Evolutionary conservation across 1,284 basidiomycete species (phyloP).

Genomic region (Malassezia brasiliensis): DNA sequence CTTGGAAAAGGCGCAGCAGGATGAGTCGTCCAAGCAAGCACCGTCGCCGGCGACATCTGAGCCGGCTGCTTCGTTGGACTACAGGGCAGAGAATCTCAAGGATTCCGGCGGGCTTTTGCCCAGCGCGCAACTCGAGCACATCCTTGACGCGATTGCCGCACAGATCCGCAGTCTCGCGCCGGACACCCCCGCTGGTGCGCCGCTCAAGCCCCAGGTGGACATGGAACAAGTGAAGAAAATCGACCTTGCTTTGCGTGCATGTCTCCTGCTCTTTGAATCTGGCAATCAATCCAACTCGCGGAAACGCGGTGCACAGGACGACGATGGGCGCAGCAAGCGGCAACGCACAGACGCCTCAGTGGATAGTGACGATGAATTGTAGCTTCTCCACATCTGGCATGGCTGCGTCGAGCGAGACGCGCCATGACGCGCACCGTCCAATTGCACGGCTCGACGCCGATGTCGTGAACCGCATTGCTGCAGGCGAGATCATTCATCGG

Average conservation of each 20-base stretch:
- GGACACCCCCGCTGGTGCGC: constrained; percentile 5
- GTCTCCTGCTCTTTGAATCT: background rate
- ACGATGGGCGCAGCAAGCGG: background rate
- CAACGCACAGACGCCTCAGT: constrained; percentile 1
- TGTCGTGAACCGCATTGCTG: constrained; percentile 59
- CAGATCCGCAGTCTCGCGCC: constrained; percentile 6
- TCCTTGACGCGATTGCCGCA: constrained; percentile 52
- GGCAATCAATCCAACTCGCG: background rate
- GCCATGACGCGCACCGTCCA: background rate
- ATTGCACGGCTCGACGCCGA: constrained; percentile 49
- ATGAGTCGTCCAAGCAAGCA: background rate
- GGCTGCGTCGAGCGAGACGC: background rate
- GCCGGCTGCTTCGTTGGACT: background rate
- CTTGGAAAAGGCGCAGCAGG: constrained; percentile 15
- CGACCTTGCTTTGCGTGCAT: constrained; percentile 16
- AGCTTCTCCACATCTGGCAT: background rate
- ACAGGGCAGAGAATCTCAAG: background rate
- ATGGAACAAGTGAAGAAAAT: constrained; percentile 30
- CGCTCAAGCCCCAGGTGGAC: constrained; percentile 11
- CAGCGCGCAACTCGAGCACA: constrained; percentile 58
- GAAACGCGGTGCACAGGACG: constrained; percentile 4
- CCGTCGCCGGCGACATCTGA: background rate
- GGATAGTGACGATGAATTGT: constrained; percentile 7
- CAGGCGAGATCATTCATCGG: constrained; percentile 76
- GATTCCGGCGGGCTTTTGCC: constrained; percentile 48